phyloP scores from a whole-genome alignment of 768 basidiomycete species.

The Phlebiopsis gigantea region DNA sequence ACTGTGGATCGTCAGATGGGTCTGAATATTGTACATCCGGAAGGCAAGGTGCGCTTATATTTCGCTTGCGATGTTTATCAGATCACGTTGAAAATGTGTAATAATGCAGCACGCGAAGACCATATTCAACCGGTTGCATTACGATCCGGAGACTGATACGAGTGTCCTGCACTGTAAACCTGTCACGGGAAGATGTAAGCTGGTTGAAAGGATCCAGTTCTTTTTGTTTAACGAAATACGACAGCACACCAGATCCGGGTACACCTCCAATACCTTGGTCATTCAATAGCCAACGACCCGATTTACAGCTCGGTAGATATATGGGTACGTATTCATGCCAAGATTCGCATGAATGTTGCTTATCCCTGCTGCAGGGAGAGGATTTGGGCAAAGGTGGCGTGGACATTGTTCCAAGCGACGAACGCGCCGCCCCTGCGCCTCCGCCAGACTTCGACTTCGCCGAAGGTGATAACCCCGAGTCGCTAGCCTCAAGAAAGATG shows the following conservation, averaged over 20 bases:
- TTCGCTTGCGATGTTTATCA: neutral
- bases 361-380: conserved; percentile 40
- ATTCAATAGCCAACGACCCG: conserved; percentile 94
- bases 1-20: conserved; percentile 97
- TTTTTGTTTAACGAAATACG: conserved; percentile 5
- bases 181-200: conserved; percentile 87
- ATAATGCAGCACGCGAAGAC: conserved; percentile 81
- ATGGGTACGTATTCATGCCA: conserved; percentile 56
- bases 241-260: conserved; percentile 96
- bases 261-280: conserved; percentile 90
- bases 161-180: conserved; percentile 88
- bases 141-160: conserved; percentile 74
- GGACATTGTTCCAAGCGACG: conserved; percentile 63
- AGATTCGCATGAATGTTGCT: neutral
- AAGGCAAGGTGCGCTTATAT: conserved; percentile 68
- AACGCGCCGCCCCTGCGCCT: conserved; percentile 58
- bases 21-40: conserved; percentile 90
- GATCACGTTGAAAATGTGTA: no score
- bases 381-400: conserved; percentile 77
- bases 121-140: conserved; percentile 75
- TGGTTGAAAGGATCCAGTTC: no score
- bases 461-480: conserved; percentile 20
- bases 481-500: neutral
- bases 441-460: conserved; percentile 33
- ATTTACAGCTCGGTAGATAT: conserved; percentile 79